Evolutionary conservation across 306 rosid genomes (phyloP).

Genomic region (Carpinus viminea): DNA sequence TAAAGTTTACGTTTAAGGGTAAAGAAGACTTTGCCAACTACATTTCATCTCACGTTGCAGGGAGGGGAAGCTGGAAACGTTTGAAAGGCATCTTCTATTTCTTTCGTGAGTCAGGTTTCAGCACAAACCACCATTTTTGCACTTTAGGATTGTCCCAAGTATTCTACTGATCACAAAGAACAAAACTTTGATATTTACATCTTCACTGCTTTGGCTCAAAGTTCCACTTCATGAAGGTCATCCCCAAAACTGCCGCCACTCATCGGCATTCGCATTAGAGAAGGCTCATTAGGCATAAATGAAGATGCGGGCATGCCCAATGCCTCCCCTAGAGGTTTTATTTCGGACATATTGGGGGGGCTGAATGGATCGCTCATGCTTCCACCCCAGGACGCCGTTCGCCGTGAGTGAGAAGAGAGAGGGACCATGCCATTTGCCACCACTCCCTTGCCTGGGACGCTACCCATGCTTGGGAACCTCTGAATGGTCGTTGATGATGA

Average conservation of each 20-base stretch:
- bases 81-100: constrained; percentile 15
- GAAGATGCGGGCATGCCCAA: constrained; percentile 50
- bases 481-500: constrained; percentile 37
- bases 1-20: constrained; percentile 31
- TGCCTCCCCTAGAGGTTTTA: constrained; percentile 49
- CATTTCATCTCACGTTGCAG: constrained; percentile 29
- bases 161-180: constrained; percentile 48
- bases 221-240: constrained; percentile 89
- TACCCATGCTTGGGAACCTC: constrained; percentile 69
- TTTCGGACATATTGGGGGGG: constrained; percentile 42
- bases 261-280: constrained; percentile 34
- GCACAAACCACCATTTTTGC: constrained; percentile 36
- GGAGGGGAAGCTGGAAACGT: constrained; percentile 25
- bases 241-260: constrained; percentile 59
- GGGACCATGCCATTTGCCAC: constrained; percentile 22
- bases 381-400: constrained; percentile 87
- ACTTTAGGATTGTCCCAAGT: constrained; percentile 44
- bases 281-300: constrained; percentile 45
- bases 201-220: constrained; percentile 52
- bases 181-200: constrained; percentile 82
- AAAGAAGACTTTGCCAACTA: constrained; percentile 32
- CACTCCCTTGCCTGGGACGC: constrained; percentile 46
- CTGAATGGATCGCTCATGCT: constrained; percentile 50
- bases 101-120: constrained; percentile 37
- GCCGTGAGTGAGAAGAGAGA: constrained; percentile 49